phyloP scores from a whole-genome alignment of 345 rosid genomes.

The Tarenaya hassleriana region DNA sequence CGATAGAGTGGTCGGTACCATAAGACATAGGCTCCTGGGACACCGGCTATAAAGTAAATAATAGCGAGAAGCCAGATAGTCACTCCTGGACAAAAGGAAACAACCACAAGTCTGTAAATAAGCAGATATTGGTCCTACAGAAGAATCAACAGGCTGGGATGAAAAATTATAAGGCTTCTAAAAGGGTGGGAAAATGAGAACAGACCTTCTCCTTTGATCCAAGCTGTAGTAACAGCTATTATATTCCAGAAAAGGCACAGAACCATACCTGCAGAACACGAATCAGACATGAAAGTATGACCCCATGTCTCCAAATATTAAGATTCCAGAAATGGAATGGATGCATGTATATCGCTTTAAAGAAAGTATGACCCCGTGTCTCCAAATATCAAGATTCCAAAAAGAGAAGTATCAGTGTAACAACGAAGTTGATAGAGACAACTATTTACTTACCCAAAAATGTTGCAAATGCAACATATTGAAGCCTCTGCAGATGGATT shows the following conservation, averaged over 20 bases:
- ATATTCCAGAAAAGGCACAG: conserved; percentile 84
- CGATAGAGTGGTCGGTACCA: conserved; percentile 99
- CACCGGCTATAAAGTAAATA: conserved; percentile 90
- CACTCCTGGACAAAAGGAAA: conserved; percentile 45
- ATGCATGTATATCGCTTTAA: neutral
- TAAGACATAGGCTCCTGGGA: conserved; percentile 82
- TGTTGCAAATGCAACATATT: conserved; percentile 67
- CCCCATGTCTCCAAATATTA: neutral
- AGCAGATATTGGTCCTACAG: neutral
- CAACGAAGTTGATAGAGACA: neutral
- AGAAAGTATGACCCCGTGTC: neutral
- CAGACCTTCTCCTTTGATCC: conserved; percentile 83
- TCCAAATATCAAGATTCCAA: neutral
- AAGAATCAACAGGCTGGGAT: neutral
- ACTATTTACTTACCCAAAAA: conserved; percentile 44
- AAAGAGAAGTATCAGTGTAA: conserved; percentile 7
- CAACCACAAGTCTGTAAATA: conserved; percentile 6
- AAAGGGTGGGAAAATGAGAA: too few species aligned
- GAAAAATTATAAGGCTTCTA: neutral
- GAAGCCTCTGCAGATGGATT: conserved; percentile 68
- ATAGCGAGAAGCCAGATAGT: conserved; percentile 90
- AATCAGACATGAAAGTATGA: neutral
- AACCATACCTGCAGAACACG: conserved; percentile 57
- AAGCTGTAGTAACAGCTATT: conserved; percentile 68
- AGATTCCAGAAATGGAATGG: neutral